Percentiles rank a stretch among this genome's conserved stretches.
phyloP scores from a whole-genome alignment of 2,329 filamentous ascomycete genomes.

The Xylariomycetidae sp. region DNA sequence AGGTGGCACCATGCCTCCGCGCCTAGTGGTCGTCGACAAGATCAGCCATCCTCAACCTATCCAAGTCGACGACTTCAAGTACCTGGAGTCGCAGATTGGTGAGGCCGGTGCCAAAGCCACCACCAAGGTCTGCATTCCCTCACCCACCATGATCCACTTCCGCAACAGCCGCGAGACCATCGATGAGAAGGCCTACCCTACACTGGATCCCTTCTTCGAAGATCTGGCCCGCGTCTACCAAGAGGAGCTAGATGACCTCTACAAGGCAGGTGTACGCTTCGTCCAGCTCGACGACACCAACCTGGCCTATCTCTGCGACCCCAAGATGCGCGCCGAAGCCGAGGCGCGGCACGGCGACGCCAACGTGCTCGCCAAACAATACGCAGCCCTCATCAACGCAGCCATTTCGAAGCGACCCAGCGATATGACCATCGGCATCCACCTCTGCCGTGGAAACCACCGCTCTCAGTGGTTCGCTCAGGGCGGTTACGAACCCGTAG shows the following conservation, averaged over 20 bases:
- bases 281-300: conserved; percentile 57
- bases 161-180: conserved; percentile 50
- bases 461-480: conserved; percentile 53
- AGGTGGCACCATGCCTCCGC: conserved; percentile 48
- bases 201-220: conserved; percentile 50
- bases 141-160: conserved; percentile 58
- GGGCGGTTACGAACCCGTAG: conserved; percentile 54
- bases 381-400: conserved; percentile 50
- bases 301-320: conserved; percentile 55
- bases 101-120: conserved; percentile 29
- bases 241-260: conserved; percentile 46
- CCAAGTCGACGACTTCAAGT: conserved; percentile 52
- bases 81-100: conserved; percentile 44
- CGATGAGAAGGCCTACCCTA: conserved; percentile 47
- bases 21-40: conserved; percentile 50
- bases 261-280: conserved; percentile 50
- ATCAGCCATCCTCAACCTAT: conserved; percentile 48
- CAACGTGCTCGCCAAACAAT: conserved; percentile 43
- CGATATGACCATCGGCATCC: conserved; percentile 53
- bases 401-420: conserved; percentile 46
- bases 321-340: conserved; percentile 48
- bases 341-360: conserved; percentile 47
- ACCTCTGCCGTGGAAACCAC: conserved; percentile 55
- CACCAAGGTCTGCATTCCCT: conserved; percentile 54
- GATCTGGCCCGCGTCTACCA: conserved; percentile 52